Evolutionary conservation across 495 filamentous ascomycete species (phyloP).

Genomic region (Annulohypoxylon bovei): DNA sequence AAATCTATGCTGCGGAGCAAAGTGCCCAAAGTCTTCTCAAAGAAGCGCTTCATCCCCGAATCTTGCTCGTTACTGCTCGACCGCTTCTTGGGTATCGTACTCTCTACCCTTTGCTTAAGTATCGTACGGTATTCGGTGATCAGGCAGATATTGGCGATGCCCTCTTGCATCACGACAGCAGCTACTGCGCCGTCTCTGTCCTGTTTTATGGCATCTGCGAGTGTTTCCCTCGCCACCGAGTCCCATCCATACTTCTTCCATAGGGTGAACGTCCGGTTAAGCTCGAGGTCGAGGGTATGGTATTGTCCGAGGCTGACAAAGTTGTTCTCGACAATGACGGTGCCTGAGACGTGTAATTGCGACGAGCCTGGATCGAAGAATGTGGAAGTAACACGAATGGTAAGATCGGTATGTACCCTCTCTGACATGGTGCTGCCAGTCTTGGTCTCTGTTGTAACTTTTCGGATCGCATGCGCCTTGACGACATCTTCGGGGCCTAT

Average conservation of each 20-base stretch:
- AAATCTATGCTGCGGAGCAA: conserved; percentile 83
- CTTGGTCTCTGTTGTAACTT: conserved; percentile 73
- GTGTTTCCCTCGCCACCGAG: conserved; percentile 79
- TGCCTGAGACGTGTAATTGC: conserved; percentile 85
- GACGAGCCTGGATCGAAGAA: conserved; percentile 91
- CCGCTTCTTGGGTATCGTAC: conserved; percentile 82
- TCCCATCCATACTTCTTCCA: conserved; percentile 94
- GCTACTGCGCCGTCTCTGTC: conserved; percentile 81
- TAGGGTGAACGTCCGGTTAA: conserved; percentile 73
- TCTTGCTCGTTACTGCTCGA: conserved; percentile 70
- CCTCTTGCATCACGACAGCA: conserved; percentile 95
- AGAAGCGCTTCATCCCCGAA: conserved; percentile 84
- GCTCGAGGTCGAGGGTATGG: conserved; percentile 91
- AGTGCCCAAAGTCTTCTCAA: conserved; percentile 76
- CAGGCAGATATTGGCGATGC: conserved; percentile 89
- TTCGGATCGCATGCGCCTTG: conserved; percentile 83
- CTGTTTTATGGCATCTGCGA: conserved; percentile 81
- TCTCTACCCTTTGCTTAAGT: conserved; percentile 86
- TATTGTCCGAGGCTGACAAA: conserved; percentile 83
- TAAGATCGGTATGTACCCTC: conserved; percentile 80
- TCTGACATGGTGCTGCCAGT: conserved; percentile 80
- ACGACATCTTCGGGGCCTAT: conserved; percentile 83
- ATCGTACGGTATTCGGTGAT: conserved; percentile 93
- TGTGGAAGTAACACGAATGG: conserved; percentile 80
- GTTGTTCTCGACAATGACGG: conserved; percentile 83